Percentiles rank a stretch among this genome's conserved stretches.
phyloP scores from a whole-genome alignment of 805 yeast species.

The Metschnikowia kofuensis region DNA sequence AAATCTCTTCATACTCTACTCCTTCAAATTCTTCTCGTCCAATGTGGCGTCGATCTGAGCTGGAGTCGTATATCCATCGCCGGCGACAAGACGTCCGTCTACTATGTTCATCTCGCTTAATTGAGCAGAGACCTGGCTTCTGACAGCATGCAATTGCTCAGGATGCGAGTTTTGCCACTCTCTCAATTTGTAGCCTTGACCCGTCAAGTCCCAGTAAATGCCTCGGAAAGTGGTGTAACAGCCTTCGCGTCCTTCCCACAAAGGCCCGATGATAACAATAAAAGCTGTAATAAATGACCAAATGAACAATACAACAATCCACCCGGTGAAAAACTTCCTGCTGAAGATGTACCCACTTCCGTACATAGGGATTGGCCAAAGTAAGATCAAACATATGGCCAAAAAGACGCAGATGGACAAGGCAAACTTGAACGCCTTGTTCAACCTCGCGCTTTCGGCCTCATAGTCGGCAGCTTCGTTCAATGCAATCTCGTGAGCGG shows the following conservation, averaged over 20 bases:
- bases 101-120: slow-evolving; percentile 8
- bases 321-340: slow-evolving; percentile 77
- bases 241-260: slow-evolving; percentile 70
- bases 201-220: slow-evolving; percentile 80
- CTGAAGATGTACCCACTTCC: slow-evolving; percentile 77
- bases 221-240: slow-evolving; percentile 67
- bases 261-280: slow-evolving; percentile 65
- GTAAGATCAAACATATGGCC: slow-evolving; percentile 59
- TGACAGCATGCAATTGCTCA: slow-evolving; percentile 71
- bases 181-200: slow-evolving; percentile 67
- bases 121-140: slow-evolving; percentile 50
- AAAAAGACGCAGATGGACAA: slow-evolving; percentile 57
- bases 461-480: slow-evolving; percentile 22
- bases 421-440: slow-evolving; percentile 59
- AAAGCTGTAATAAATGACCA: slow-evolving; percentile 73
- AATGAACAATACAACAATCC: slow-evolving; percentile 78
- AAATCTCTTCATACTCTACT: neutral
- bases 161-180: slow-evolving; percentile 78
- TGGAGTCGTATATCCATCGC: slow-evolving; percentile 13
- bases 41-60: slow-evolving; percentile 14
- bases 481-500: slow-evolving; percentile 38
- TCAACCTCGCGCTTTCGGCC: slow-evolving; percentile 52
- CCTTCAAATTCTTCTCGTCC: slow-evolving; percentile 8
- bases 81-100: slow-evolving; percentile 11
- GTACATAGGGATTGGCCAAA: slow-evolving; percentile 96